phyloP scores from a whole-genome alignment of 192 early-diverging fungal genomes.

The Dissophora ornata region DNA sequence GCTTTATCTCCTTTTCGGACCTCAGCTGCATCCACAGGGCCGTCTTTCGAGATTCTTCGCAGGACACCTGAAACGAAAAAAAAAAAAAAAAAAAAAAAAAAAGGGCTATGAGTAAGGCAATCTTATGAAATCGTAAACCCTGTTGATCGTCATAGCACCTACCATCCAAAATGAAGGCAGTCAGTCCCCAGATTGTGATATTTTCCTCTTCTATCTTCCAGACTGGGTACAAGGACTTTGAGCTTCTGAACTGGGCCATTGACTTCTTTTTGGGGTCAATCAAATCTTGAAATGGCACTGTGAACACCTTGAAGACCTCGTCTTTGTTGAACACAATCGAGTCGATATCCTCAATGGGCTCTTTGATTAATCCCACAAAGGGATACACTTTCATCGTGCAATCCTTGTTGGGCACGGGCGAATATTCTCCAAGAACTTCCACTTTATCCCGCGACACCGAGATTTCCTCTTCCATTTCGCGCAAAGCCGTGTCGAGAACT shows the following conservation, averaged over 20 bases:
- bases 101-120: no score
- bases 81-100: no score
- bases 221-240: constrained; percentile 63
- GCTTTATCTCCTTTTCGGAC: constrained; percentile 16
- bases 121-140: no score
- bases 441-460: constrained; percentile 60
- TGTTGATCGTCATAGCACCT: no score
- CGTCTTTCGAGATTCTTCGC: constrained; percentile 18
- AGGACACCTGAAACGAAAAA: constrained; percentile 37
- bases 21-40: constrained; percentile 15
- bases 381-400: constrained; percentile 69
- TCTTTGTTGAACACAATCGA: constrained; percentile 63
- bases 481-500: constrained; percentile 72
- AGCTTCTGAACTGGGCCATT: constrained; percentile 64
- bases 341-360: constrained; percentile 53
- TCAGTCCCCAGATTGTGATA: constrained; percentile 81
- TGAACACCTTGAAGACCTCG: constrained; percentile 80
- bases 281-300: constrained; percentile 73
- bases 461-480: constrained; percentile 87
- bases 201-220: constrained; percentile 64
- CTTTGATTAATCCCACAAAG: constrained; percentile 66
- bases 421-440: constrained; percentile 70
- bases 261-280: constrained; percentile 57
- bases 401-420: constrained; percentile 69
- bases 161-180: constrained; percentile 81